Evolutionary conservation across 176 grass and related monocot species (phyloP).

Genomic region (Otatea glauca): DNA sequence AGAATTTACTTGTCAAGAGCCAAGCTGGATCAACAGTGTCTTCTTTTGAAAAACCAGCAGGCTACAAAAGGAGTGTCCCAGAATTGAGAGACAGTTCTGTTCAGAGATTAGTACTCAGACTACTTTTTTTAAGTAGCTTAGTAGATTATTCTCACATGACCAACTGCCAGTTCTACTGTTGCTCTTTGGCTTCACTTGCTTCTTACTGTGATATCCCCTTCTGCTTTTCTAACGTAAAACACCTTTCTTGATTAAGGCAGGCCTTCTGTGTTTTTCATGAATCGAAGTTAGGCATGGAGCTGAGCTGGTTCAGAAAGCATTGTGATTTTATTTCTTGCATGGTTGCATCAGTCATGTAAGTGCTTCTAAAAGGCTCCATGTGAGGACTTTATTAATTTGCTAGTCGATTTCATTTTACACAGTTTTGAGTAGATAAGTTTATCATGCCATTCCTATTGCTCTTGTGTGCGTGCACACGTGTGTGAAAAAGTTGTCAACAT

Average conservation of each 20-base stretch:
- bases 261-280: constrained; percentile 5
- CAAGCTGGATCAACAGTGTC: constrained; percentile 35
- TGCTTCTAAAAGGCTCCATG: constrained; percentile 23
- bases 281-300: constrained; percentile 17
- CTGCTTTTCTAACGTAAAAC: constrained; percentile 9
- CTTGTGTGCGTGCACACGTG: neutral
- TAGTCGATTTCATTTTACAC: neutral
- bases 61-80: constrained; percentile 27
- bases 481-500: neutral
- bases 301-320: constrained; percentile 12
- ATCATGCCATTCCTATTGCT: neutral
- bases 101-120: constrained; percentile 14
- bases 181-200: neutral
- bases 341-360: neutral
- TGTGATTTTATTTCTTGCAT: constrained; percentile 1
- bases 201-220: constrained; percentile 12
- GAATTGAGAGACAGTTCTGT: constrained; percentile 7
- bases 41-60: constrained; percentile 20
- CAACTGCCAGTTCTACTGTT: neutral
- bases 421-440: neutral
- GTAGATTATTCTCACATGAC: constrained; percentile 28
- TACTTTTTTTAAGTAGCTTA: constrained; percentile 28
- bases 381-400: neutral
- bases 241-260: constrained; percentile 7
- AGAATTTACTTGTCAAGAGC: constrained; percentile 33